Evolutionary conservation across 2,329 filamentous ascomycete genomes (phyloP), one percentile per base, ranked within the genome.

Genomic region (Penicillium hordei): DNA sequence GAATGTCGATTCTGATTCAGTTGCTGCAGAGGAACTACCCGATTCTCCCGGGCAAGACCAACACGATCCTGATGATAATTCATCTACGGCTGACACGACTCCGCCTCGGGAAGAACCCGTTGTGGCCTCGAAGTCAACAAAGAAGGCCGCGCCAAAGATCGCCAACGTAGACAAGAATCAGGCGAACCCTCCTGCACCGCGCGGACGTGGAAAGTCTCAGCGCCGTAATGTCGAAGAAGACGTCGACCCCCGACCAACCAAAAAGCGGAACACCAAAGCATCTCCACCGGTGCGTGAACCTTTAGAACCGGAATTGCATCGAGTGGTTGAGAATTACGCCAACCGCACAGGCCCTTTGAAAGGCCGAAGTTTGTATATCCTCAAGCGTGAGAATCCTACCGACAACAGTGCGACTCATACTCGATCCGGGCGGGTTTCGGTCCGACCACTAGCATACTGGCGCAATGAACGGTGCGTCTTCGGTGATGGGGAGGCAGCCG

Each of bases 401-500:
- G 81, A 86, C 52, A 79, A 76, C 27, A 78, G 84, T 60, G 80
- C 80, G 31, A 83, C 81, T 44, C 90, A 88, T 50, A 83, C 83
- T n/a, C 87, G 91, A 53, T 93, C 89, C 13, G 93, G 91, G 2
- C 86, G 94, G 56, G 85, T 86, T 52, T 91, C 90, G 10, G 87
- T 91, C 60, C 85, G 86, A 59, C 94, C 93, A 0, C 76, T 97
- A 34, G 86, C 90, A 27, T 96, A 84, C 71, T 97, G 93, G 93
- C 87, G 87, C 67, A 92, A 92, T 64, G 93, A 97, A 72, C 85
- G 84, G 53, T 85, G 89, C 46, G 84, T 91, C 23, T 90, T 87
- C 68, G 86, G 88, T 51, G 80, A 83, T 19, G 83, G 86, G 25
- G 85, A 86, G 48, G 77, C 78, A 29, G 83, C 83, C 55, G 74